These are phyloP conservation scores for Wickerhamomyces sp. DNA, from an alignment of 1,139 yeast genomes.

Conservation along the genomic window DNA sequence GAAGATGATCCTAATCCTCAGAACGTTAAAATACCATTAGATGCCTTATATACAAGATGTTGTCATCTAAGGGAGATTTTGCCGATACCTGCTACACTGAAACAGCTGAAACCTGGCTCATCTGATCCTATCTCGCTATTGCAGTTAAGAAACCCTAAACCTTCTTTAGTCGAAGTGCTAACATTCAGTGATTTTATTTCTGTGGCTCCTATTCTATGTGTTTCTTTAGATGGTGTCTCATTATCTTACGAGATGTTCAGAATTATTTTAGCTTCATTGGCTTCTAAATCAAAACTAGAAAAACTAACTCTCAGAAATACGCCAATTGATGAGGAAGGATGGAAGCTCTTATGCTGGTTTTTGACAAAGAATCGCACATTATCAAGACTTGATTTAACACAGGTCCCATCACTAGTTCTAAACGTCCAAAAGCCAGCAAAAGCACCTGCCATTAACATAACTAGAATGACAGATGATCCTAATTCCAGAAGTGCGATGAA, in stretches of 20 bases:
- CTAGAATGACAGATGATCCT: slow-evolving; percentile 54
- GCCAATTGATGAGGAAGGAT: slow-evolving; percentile 62
- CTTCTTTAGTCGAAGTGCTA: slow-evolving; percentile 68
- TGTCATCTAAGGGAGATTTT: slow-evolving; percentile 71
- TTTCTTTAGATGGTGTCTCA: slow-evolving; percentile 67
- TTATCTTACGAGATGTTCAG: slow-evolving; percentile 62
- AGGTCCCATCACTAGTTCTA: slow-evolving; percentile 58
- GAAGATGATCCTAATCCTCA: slow-evolving; percentile 23
- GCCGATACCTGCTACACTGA: slow-evolving; percentile 72
- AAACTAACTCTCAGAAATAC: slow-evolving; percentile 70
- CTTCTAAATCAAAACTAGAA: slow-evolving; percentile 56
- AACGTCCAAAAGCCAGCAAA: slow-evolving; percentile 49
- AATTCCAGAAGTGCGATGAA: slow-evolving; percentile 68
- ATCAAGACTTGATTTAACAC: slow-evolving; percentile 60
- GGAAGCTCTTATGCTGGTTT: slow-evolving; percentile 70
- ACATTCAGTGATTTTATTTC: slow-evolving; percentile 74
- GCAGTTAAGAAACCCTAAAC: slow-evolving; percentile 66
- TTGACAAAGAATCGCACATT: slow-evolving; percentile 55
- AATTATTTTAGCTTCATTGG: slow-evolving; percentile 55
- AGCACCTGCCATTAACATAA: slow-evolving; percentile 26
- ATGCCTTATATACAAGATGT: slow-evolving; percentile 66
- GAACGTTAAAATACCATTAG: slow-evolving; percentile 39
- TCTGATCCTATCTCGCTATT: slow-evolving; percentile 63
- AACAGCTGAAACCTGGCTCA: slow-evolving; percentile 67
- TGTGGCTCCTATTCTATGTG: slow-evolving; percentile 65